A percentile compares a stretch with the other conserved stretches of the same genome.
Evolutionary conservation across 208 protist genomes (phyloP).

Genomic region (Leptomonas seymouri): DNA sequence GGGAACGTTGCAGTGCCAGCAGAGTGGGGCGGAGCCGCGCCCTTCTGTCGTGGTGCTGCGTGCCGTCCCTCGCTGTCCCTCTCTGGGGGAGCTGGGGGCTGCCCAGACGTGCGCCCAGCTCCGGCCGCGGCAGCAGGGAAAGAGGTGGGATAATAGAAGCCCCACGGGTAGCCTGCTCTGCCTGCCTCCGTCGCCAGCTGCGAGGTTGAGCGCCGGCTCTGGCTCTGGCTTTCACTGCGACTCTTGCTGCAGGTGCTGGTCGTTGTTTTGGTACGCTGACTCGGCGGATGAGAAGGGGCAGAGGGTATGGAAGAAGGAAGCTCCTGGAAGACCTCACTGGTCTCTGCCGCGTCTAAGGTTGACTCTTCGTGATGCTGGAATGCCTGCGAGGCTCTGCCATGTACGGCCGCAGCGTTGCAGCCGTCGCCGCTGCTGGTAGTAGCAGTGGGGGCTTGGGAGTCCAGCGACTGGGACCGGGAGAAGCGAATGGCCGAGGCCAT

Average conservation of each 20-base stretch:
- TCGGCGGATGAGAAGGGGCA: slow-evolving; percentile 4
- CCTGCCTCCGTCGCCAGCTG: neutral
- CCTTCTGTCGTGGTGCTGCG: no score
- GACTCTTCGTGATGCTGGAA: neutral
- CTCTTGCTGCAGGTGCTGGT: neutral
- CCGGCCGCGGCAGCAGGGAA: neutral
- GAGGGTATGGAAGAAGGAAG: slow-evolving; percentile 17
- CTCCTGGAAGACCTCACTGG: slow-evolving; percentile 5
- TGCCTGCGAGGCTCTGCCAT: neutral
- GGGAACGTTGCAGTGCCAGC: neutral
- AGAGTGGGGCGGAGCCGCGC: no score
- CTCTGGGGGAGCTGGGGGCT: no score
- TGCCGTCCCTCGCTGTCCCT: no score
- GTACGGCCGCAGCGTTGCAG: neutral
- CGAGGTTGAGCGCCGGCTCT: neutral
- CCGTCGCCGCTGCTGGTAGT: neutral
- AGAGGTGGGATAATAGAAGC: neutral
- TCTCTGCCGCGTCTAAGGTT: neutral
- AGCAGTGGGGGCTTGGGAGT: neutral
- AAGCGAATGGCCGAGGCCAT: slow-evolving; percentile 32
- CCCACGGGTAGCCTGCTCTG: neutral
- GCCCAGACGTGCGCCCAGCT: neutral
- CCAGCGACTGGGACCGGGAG: slow-evolving; percentile 17
- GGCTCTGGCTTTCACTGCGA: neutral
- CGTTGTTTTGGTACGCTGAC: slow-evolving; percentile 10